Percentiles rank a stretch among this genome's conserved stretches.
Conservation (phyloP, 2,329 filamentous ascomycete species). For the Colletotrichum tanaceti region DNA sequence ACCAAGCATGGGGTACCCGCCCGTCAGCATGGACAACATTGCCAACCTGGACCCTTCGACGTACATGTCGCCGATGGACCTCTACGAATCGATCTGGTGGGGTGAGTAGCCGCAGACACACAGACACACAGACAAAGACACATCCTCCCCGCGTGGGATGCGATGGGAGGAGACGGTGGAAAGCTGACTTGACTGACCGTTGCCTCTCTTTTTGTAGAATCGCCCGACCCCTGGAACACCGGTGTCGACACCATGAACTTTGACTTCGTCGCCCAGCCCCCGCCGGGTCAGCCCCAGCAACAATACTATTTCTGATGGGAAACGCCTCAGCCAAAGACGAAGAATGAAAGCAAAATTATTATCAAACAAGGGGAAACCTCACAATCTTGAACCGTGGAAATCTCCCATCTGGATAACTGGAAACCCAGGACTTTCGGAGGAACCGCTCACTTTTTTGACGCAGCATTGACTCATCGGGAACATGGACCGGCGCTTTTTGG, state of each 20-base stretch:
- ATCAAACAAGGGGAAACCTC: no score
- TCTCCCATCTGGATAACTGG: not conserved
- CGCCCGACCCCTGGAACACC: constrained; percentile 68
- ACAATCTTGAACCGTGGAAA: no score
- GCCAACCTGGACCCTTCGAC: constrained; percentile 64
- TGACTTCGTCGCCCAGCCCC: constrained; percentile 69
- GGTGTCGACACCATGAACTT: constrained; percentile 69
- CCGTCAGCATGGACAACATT: constrained; percentile 58
- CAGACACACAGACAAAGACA: no score
- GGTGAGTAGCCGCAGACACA: constrained; percentile 60
- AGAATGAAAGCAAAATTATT: no score
- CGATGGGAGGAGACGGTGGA: constrained; percentile 32
- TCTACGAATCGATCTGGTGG: constrained; percentile 77
- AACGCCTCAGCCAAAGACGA: not conserved
- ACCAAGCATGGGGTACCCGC: constrained; percentile 52
- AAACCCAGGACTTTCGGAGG: not conserved
- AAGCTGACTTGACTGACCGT: constrained; percentile 7
- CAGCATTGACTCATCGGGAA: constrained; percentile 3
- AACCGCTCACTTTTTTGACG: not conserved
- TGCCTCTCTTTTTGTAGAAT: constrained; percentile 60
- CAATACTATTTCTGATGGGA: constrained; percentile 64
- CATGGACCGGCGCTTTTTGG: constrained; percentile 16
- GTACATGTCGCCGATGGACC: constrained; percentile 74
- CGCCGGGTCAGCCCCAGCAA: constrained; percentile 67
- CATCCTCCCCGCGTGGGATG: constrained; percentile 20